Base-by-base conservation (phyloP, 768 basidiomycete genomes). In the Polyporus arcularius region DNA sequence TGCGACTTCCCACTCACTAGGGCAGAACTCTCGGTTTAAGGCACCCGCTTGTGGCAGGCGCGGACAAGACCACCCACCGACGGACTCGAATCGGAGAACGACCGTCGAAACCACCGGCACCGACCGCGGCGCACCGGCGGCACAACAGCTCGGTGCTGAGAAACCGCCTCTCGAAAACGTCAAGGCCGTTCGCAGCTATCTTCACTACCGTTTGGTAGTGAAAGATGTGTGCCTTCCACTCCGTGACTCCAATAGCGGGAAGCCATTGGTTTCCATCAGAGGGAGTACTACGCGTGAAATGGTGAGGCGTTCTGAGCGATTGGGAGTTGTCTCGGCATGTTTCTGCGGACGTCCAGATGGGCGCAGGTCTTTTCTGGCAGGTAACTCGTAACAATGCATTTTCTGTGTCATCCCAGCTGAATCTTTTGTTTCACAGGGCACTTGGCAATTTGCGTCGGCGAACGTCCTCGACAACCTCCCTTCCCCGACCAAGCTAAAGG, bases 181-280 rank as follows among this genome's bases (percentile, higher is more conserved):
- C 21, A 26, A 21, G n/a, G 14, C 7, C 47, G 7, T 5, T 26
- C 58, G 53, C 4, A 48, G n/a, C 16, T 45, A 35, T 31, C 32
- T 30, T 7, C 62, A 63, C 54, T 63, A 59, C 32, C 53, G 62
- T 14, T 35, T 63, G 11, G 58, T 56, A 5, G 48, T 55, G 6
- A n/a, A 59, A 35, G 58, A 58, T n/a, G 52, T 60, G 1, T 55
- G 53, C 39, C 39, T 58, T 8, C 48, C 58, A 11, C 49, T 63
- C 16, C 9, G 16, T 3, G 38, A 38, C 38, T 60, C 55, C 49
- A 18, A 11, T 9, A 59, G 18, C 3, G 38, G 46, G 4, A 38
- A 31, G 8, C 62, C 60, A 18, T 40, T 63, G 2, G 14, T 59
- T 30, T 39, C 9, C 1, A 40, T 63, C 9, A 4, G 21, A 21